phyloP scores from a whole-genome alignment of 495 filamentous ascomycete genomes.

The Gamarada debralockiae region DNA sequence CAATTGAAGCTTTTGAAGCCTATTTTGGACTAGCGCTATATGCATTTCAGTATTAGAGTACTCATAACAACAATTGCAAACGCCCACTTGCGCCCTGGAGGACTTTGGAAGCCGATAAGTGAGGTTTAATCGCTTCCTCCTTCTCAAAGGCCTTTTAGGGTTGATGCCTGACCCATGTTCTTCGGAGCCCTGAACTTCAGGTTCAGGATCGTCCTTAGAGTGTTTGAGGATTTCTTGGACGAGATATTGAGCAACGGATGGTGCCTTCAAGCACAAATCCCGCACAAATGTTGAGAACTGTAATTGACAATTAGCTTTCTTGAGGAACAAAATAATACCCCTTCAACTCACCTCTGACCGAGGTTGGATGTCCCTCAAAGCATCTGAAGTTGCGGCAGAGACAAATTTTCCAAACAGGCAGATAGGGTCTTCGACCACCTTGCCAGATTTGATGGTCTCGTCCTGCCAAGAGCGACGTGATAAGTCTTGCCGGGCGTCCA shows the following conservation, averaged over 20 bases:
- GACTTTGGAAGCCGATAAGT: conserved; percentile 11
- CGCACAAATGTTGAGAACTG: conserved; percentile 14
- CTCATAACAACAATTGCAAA: not conserved
- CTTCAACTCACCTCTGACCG: conserved; percentile 12
- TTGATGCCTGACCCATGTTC: not conserved
- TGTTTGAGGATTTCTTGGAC: conserved; percentile 14
- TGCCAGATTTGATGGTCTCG: conserved; percentile 1
- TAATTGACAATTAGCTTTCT: conserved; percentile 12
- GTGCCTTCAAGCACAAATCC: conserved; percentile 14
- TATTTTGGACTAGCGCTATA: no score
- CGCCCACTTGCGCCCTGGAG: conserved; percentile 1
- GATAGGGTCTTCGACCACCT: conserved; percentile 12
- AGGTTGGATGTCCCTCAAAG: no score
- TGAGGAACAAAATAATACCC: not conserved
- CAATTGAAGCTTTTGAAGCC: no score
- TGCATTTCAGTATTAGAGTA: no score
- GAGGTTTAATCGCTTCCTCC: conserved; percentile 6
- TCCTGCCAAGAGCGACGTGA: conserved; percentile 7
- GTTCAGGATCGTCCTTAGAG: not conserved
- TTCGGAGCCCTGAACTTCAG: conserved; percentile 3
- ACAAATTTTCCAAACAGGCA: conserved; percentile 14
- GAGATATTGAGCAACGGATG: conserved; percentile 12
- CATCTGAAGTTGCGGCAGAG: conserved; percentile 13
- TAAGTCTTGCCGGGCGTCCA: conserved; percentile 8
- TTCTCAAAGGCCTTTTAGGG: not conserved